Evolutionary conservation across 176 grass and related monocot genomes (phyloP).

Genomic region (Hordeum marinum): DNA sequence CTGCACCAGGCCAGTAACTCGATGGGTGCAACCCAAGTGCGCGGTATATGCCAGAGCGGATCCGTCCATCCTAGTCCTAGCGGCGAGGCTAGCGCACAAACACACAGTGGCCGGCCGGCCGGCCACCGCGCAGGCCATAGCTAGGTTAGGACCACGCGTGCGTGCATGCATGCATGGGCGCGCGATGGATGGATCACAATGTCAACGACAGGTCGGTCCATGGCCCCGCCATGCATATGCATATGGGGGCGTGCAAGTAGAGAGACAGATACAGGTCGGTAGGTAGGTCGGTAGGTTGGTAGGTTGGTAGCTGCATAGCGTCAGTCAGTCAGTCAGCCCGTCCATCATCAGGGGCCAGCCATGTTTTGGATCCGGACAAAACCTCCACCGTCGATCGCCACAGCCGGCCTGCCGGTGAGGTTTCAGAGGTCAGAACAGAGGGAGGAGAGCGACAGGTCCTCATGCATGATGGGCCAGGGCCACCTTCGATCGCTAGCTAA

Average conservation of each 20-base stretch:
- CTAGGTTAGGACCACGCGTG: neutral
- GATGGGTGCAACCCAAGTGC: too few species aligned
- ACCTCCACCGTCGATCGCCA: neutral
- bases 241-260: neutral
- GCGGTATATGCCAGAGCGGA: too few species aligned
- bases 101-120: too few species aligned
- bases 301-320: neutral
- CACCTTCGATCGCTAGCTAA: too few species aligned
- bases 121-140: too few species aligned
- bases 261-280: neutral
- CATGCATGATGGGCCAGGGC: too few species aligned
- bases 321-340: neutral
- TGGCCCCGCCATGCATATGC: neutral
- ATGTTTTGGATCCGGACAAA: slow-evolving; percentile 8
- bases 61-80: too few species aligned
- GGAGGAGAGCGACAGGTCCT: neutral
- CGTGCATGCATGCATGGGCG: neutral
- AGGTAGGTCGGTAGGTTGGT: neutral
- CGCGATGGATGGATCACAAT: neutral
- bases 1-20: too few species aligned
- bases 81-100: too few species aligned
- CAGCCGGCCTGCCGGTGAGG: neutral
- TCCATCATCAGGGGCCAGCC: neutral
- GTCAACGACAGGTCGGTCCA: slow-evolving; percentile 20
- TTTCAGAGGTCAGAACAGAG: neutral